Base-by-base conservation (phyloP, 1,284 basidiomycete species). In the Cutaneotrichosporon cavernicola region DNA sequence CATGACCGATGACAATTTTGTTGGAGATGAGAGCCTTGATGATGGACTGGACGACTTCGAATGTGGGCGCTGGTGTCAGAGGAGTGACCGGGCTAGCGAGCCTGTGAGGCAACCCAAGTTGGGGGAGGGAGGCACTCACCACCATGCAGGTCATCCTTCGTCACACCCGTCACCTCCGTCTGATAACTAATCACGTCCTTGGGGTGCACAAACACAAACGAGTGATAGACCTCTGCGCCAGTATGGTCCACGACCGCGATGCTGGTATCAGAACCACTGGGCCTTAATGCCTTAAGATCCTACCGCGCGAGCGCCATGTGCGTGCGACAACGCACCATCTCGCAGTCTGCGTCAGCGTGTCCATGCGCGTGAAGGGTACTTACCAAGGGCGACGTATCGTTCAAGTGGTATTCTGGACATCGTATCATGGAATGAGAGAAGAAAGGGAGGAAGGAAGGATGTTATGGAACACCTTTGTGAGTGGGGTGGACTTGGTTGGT, bases 1-100 rank as follows among this genome's bases (percentile, higher is more conserved):
- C 93, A 76, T 98, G 96, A 0, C 96, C 97, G 5, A 99, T 85
- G 21, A 99, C 77, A 60, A 97, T 88, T 61, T 89, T 86, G 66
- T 88, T 91, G 66, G 90, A 86, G 32, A 97, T 78, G 6, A 97
- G 71, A 11, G 85, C 86, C 0, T 90, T 86, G 1, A 97, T 92
- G 56, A 84, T 78, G 64, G 86, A 83, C 72, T 92, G 90, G 0
- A 97, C 85, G 56, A 89, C 85, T 18, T 85, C 84, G 75, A 96
- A 97, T 0, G 87, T 82, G 68, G 88, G 89, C 0, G 92, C 92
- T 92, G 53, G 32, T n/a, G 55, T 62, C 21, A 50, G 57, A n/a
- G 32, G 18, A 40, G 5, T 21, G 40, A 47, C 18, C 18, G 47
- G 47, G 26, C n/a, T n/a, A n/a, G 5, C 16, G 31, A 32, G 32